Evolutionary conservation across 768 basidiomycete species (phyloP), one percentile per base, ranked within the genome.

Genomic region (Daedalea quercina): DNA sequence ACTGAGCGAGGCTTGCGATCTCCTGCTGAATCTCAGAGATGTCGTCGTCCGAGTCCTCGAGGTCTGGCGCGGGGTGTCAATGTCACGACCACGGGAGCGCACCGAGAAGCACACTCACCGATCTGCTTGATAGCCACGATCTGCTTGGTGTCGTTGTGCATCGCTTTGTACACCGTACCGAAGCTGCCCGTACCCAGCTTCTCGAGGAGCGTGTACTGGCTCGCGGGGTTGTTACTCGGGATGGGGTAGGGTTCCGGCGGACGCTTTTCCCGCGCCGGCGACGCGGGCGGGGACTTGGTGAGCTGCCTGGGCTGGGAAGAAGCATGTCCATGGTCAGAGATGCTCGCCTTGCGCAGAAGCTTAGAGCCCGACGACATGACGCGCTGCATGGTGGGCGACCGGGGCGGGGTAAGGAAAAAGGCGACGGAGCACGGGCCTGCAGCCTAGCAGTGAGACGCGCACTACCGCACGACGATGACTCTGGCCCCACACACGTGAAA

Each of bases 51-150:
- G 94, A 92, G 69, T 96, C 91, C 70, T 99, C 96, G 54, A 99
- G 76, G 73, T 98, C 95, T 95, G 33, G 23, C 51, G 40, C 37
- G 37, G 15, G 17, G 37, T 15, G 37, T 35, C 26, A 25, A 44
- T 15, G 28, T 31, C 31, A 12, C 51, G 33, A 43, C 17, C 15
- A 15, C 9, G 37, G 37, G 7, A 40, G 37, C 37, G 62, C 43
- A 54, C 52, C 37, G 52, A 53, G 41, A 47, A 51, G 47, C 55
- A 40, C 44, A 69, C 86, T 59, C 62, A 90, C 93, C 91, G 66
- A 99, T 98, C 70, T 97, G 94, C 70, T 99, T 99, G 64, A 99
- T 90, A 43, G 96, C 96, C 15, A 99, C 96, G 55, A 91, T 87
- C 71, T 95, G 87, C 67, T 90, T 87, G 11, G 92, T 90, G 56